A percentile compares a stretch with the other conserved stretches of the same genome.
These are phyloP conservation scores for Aciculosporium take DNA, from an alignment of 2,329 filamentous ascomycete genomes.

Conservation along the genomic window DNA sequence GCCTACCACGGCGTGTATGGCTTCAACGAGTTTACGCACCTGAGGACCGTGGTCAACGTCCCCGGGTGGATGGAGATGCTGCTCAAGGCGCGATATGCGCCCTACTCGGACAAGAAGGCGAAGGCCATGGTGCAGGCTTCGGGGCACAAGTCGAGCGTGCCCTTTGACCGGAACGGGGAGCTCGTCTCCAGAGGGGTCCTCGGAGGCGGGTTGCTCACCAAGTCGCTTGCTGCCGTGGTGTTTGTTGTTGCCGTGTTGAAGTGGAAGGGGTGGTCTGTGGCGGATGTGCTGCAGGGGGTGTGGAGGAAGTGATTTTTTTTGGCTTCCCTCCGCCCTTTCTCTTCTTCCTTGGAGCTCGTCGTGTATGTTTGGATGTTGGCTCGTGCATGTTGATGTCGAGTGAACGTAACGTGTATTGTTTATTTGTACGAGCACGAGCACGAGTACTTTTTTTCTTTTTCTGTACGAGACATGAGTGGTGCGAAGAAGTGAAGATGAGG, in stretches of 20 bases:
- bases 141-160: constrained; percentile 3
- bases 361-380: no score
- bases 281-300: neutral
- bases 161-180: constrained; percentile 7
- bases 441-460: no score
- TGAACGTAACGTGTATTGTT: no score
- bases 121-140: constrained; percentile 4
- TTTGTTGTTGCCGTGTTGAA: constrained; percentile 4
- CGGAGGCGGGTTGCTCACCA: constrained; percentile 2
- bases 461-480: no score
- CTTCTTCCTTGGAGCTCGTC: no score
- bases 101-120: constrained; percentile 10
- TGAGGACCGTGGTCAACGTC: constrained; percentile 10
- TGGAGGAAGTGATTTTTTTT: neutral
- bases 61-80: constrained; percentile 9
- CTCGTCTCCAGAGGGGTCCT: constrained; percentile 1
- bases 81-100: constrained; percentile 10
- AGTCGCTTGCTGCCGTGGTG: constrained; percentile 3
- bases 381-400: no score
- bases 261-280: constrained; percentile 5
- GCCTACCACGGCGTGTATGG: constrained; percentile 28
- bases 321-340: neutral
- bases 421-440: no score
- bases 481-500: no score
- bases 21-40: constrained; percentile 21